These are phyloP conservation scores for Leccinum rimulosum DNA, from an alignment of 768 basidiomycete genomes.

Conservation along the genomic window DNA sequence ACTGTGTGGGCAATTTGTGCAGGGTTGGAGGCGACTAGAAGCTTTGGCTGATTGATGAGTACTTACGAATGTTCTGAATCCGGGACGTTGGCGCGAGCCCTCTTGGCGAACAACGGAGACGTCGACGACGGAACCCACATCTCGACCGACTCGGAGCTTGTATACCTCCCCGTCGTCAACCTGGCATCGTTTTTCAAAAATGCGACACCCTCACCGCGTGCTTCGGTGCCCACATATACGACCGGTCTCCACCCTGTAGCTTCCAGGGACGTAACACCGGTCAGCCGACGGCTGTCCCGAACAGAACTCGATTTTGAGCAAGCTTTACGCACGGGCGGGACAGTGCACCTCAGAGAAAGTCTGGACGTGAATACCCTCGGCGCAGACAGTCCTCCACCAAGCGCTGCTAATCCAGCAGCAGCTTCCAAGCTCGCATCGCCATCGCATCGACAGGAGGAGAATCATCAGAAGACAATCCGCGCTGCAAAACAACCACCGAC, in stretches of 20 bases:
- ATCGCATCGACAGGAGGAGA: slow-evolving; percentile 32
- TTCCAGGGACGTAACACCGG: slow-evolving; percentile 44
- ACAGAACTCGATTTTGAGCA: slow-evolving; percentile 83
- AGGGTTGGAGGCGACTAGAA: slow-evolving; percentile 16
- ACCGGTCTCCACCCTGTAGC: slow-evolving; percentile 55
- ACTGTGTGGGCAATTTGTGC: slow-evolving; percentile 20
- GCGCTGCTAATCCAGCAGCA: slow-evolving; percentile 20
- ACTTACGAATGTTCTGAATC: slow-evolving; percentile 1
- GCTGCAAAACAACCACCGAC: slow-evolving; percentile 48
- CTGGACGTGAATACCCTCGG: slow-evolving; percentile 69
- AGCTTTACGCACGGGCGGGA: slow-evolving; percentile 63
- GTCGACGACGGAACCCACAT: not conserved
- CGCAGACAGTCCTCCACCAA: slow-evolving; percentile 12
- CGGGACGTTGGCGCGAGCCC: not conserved
- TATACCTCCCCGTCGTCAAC: slow-evolving; percentile 32
- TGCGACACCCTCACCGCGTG: slow-evolving; percentile 44
- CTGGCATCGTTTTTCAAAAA: slow-evolving; percentile 69
- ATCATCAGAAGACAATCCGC: slow-evolving; percentile 36
- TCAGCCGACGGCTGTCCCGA: slow-evolving; percentile 59
- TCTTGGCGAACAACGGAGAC: slow-evolving; percentile 9
- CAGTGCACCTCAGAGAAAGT: slow-evolving; percentile 68
- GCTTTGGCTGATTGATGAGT: not conserved
- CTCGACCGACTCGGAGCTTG: not conserved
- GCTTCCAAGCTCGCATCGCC: slow-evolving; percentile 40
- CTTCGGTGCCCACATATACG: slow-evolving; percentile 46